These are phyloP conservation scores for Aspergillus ellipticus DNA, from an alignment of 495 filamentous ascomycete species.

Conservation along the genomic window DNA sequence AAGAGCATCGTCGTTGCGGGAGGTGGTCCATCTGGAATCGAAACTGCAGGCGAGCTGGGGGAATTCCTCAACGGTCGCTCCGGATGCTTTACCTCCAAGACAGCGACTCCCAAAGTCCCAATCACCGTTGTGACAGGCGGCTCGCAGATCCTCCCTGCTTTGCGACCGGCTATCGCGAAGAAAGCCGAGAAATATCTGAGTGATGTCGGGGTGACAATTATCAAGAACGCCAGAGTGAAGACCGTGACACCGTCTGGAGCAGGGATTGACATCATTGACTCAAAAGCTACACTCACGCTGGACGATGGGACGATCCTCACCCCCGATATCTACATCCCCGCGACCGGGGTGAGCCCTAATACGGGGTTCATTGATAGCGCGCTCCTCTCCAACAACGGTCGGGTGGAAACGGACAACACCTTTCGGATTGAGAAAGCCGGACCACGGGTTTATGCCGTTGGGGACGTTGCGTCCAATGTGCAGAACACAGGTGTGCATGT, in stretches of 20 bases:
- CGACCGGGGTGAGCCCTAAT: constrained; percentile 43
- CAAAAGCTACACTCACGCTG: constrained; percentile 28
- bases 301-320: constrained; percentile 32
- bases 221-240: constrained; percentile 32
- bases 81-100: constrained; percentile 24
- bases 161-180: constrained; percentile 31
- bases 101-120: constrained; percentile 31
- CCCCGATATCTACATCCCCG: constrained; percentile 49
- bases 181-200: constrained; percentile 41
- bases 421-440: constrained; percentile 49
- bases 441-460: constrained; percentile 43
- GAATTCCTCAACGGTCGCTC: constrained; percentile 45
- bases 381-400: constrained; percentile 33
- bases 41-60: constrained; percentile 51
- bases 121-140: constrained; percentile 43
- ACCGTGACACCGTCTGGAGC: constrained; percentile 17
- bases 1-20: constrained; percentile 44
- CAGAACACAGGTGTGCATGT: constrained; percentile 32
- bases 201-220: constrained; percentile 40
- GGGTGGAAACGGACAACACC: constrained; percentile 42
- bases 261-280: constrained; percentile 19
- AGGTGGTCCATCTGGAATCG: constrained; percentile 37
- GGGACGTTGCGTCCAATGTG: constrained; percentile 35
- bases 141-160: constrained; percentile 41
- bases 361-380: constrained; percentile 33